Base-by-base conservation (phyloP, 2,329 filamentous ascomycete species). In the Clarireedia homoeocarpa region DNA sequence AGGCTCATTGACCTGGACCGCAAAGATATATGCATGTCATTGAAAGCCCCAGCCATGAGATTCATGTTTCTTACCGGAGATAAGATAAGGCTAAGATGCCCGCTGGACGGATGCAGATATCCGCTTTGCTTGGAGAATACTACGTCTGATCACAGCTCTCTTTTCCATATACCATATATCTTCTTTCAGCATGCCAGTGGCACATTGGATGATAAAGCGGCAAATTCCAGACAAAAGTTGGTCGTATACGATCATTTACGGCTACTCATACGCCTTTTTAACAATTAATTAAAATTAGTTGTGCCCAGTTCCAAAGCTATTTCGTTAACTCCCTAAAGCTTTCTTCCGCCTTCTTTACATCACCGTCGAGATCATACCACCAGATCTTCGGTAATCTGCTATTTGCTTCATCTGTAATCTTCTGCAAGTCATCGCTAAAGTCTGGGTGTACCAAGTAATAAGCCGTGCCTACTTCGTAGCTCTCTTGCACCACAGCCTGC, bases 401-500 rank as follows among this genome's bases (percentile, higher is more conserved):
- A 55, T 62, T 68, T 63, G 69, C 67, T 42, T 68, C 67, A 3
- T 67, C 68, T 20, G 71, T 64, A 20, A 75, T 69, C 0, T 61
- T 67, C 6, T 74, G 62, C 1, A 67, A 48, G 17, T 73, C 70
- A 30, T 63, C 65, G 0, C 67, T 70, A 27, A 70, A 62, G 10
- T 67, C 60, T 44, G 72, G 67, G 30, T 73, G 63, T 44, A 71
- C 60, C 67, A 73, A 72, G 59, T 77, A 68, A 60, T 77, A 75
- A 17, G 72, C 46, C 5, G 50, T 24, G n/a, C 60, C 58, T 1
- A 58, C 58, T 26, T 59, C 56, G n/a, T 53, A 48, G 38, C 60
- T 60, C 20, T 53, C 54, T 27, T 30, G 39, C 6, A 59, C 58
- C 6, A 60, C 47, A 34, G 44, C 24, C 44, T 59, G 57, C 75